Evolutionary conservation across 768 basidiomycete species (phyloP).

Genomic region (Boletus rubropictus): DNA sequence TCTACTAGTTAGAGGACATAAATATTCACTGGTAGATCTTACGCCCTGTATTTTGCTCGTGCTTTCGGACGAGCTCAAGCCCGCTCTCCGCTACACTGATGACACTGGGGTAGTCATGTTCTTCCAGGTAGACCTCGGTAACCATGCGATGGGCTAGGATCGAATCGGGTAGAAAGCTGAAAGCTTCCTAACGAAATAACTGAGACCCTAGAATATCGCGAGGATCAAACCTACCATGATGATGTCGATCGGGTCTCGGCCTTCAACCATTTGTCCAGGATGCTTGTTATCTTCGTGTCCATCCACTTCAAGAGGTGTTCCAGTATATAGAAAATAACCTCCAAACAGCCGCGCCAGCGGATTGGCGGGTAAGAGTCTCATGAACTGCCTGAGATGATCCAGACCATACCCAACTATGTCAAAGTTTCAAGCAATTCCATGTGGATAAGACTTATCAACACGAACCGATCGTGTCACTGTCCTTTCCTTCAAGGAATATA

Average conservation of each 20-base stretch:
- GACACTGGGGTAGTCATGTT: slow-evolving; percentile 69
- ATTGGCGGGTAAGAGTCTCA: slow-evolving; percentile 57
- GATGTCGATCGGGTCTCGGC: slow-evolving; percentile 50
- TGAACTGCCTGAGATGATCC: slow-evolving; percentile 52
- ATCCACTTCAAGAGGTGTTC: slow-evolving; percentile 40
- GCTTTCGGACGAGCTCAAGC: slow-evolving; percentile 46
- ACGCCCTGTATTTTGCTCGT: slow-evolving; percentile 56
- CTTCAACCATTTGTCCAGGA: slow-evolving; percentile 19
- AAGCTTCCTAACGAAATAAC: slow-evolving; percentile 45
- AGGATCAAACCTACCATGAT: slow-evolving; percentile 48
- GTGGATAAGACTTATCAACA: slow-evolving; percentile 6
- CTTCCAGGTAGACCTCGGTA: slow-evolving; percentile 57
- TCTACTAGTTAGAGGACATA: neutral
- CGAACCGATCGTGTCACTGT: slow-evolving; percentile 63
- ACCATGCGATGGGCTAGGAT: slow-evolving; percentile 64
- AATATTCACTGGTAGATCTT: slow-evolving; percentile 42
- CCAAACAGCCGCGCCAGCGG: slow-evolving; percentile 51
- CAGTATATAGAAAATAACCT: slow-evolving; percentile 64
- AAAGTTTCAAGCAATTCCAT: neutral
- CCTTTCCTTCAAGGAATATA: slow-evolving; percentile 65
- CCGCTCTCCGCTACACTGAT: slow-evolving; percentile 70
- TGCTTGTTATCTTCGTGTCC: slow-evolving; percentile 20
- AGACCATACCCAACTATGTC: slow-evolving; percentile 57
- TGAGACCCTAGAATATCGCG: neutral
- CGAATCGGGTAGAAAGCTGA: slow-evolving; percentile 45